These are phyloP conservation scores for Podaxis sp. DNA, from an alignment of 768 basidiomycete genomes.

Conservation along the genomic window DNA sequence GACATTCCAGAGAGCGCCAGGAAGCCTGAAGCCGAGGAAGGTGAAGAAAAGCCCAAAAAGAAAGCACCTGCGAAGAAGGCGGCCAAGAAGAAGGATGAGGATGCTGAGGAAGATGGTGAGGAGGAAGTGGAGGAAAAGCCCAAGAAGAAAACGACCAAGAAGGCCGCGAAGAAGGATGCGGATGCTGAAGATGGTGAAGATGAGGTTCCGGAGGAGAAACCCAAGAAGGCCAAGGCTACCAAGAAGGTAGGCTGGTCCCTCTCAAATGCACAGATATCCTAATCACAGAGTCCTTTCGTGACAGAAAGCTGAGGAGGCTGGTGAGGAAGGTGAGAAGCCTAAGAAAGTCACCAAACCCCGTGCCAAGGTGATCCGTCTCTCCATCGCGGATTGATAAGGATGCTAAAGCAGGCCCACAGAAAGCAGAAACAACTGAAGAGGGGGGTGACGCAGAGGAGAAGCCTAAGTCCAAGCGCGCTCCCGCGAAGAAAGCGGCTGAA, in stretches of 20 bases:
- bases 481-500: slow-evolving; percentile 34
- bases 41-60: slow-evolving; percentile 52
- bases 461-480: slow-evolving; percentile 39
- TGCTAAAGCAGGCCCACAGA: slow-evolving; percentile 13
- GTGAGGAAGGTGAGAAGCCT: slow-evolving; percentile 24
- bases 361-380: slow-evolving; percentile 19
- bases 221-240: slow-evolving; percentile 44
- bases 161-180: slow-evolving; percentile 25
- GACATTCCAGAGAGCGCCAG: slow-evolving; percentile 78
- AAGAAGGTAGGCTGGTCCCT: slow-evolving; percentile 27
- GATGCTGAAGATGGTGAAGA: slow-evolving; percentile 26
- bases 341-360: slow-evolving; percentile 33
- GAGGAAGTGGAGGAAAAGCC: slow-evolving; percentile 40
- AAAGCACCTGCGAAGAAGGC: slow-evolving; percentile 29
- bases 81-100: slow-evolving; percentile 28
- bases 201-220: slow-evolving; percentile 43
- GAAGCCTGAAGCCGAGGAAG: slow-evolving; percentile 51
- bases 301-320: slow-evolving; percentile 21
- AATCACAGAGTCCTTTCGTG: not conserved
- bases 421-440: slow-evolving; percentile 21
- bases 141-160: slow-evolving; percentile 39
- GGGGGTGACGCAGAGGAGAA: slow-evolving; percentile 27
- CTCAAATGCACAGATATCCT: not conserved
- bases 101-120: slow-evolving; percentile 21
- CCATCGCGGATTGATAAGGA: not conserved